A percentile compares a stretch with the other conserved stretches of the same genome.
Conservation (phyloP, 345 rosid species). For the Barbarea vulgaris region DNA sequence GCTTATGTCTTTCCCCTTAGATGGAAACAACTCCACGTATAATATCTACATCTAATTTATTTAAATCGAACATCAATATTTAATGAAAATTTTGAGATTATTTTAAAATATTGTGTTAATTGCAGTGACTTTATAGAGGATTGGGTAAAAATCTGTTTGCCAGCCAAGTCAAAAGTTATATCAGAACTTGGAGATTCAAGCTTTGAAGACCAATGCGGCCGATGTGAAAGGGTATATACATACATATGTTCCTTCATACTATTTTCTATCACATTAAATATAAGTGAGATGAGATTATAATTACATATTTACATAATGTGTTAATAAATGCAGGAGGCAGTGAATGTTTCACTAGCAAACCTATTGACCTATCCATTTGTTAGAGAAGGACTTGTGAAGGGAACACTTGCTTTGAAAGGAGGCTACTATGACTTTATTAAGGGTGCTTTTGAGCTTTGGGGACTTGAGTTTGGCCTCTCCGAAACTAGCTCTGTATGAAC, state of each 20-base stretch:
- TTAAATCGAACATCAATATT: neutral
- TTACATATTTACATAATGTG: no score
- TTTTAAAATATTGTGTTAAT: neutral
- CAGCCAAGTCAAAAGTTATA: conserved; percentile 74
- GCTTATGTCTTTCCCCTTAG: conserved; percentile 84
- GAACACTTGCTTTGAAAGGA: conserved; percentile 80
- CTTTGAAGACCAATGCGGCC: conserved; percentile 54
- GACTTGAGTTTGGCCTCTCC: conserved; percentile 74
- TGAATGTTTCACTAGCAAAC: conserved; percentile 90
- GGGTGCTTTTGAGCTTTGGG: conserved; percentile 96
- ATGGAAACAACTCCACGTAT: conserved; percentile 49
- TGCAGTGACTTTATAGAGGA: conserved; percentile 95
- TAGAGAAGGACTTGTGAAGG: conserved; percentile 81
- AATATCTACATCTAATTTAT: neutral
- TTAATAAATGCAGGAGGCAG: conserved; percentile 73
- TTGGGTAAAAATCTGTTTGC: conserved; percentile 79
- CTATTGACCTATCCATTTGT: conserved; percentile 92
- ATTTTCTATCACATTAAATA: conserved; percentile 22
- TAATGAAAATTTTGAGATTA: neutral
- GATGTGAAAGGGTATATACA: conserved; percentile 79
- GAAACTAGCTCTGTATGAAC: conserved; percentile 82
- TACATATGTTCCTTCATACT: neutral
- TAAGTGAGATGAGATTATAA: neutral
- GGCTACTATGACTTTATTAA: conserved; percentile 87
- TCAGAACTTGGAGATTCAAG: conserved; percentile 44